Conservation (phyloP, 352 stramenopile species). For the Thalassiosira exigua region DNA sequence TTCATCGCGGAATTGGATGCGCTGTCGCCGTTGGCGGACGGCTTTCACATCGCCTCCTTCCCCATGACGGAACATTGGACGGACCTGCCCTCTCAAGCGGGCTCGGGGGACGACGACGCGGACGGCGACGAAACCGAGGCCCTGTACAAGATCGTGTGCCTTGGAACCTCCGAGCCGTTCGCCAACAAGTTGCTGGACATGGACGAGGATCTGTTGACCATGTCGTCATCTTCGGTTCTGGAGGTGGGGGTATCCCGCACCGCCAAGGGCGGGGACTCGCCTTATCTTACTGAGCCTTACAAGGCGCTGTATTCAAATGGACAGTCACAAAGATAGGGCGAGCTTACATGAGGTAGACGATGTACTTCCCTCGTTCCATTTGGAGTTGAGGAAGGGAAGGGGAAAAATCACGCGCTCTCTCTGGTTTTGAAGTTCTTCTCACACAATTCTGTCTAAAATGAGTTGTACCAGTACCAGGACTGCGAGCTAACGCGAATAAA, state of each 20-base stretch:
- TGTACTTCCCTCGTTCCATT: no score
- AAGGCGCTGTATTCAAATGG: constrained; percentile 40
- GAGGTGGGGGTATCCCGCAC: constrained; percentile 47
- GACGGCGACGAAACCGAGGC: neutral
- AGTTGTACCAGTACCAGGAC: no score
- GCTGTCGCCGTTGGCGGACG: constrained; percentile 42
- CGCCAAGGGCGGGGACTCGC: constrained; percentile 31
- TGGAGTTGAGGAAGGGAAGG: no score
- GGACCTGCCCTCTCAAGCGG: constrained; percentile 34
- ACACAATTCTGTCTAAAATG: no score
- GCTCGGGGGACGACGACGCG: constrained; percentile 3
- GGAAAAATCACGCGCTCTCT: no score
- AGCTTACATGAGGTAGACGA: no score
- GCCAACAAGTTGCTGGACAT: constrained; percentile 47
- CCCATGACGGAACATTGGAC: constrained; percentile 41
- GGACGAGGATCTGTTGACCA: constrained; percentile 53
- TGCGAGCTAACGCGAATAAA: no score
- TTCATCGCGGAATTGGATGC: constrained; percentile 50
- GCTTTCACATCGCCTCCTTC: constrained; percentile 64
- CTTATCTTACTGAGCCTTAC: constrained; percentile 54
- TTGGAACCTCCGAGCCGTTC: constrained; percentile 56
- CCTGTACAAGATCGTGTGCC: constrained; percentile 44
- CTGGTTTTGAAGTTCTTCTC: no score
- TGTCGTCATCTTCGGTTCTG: constrained; percentile 50
- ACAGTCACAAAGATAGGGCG: no score